phyloP scores from a whole-genome alignment of 495 filamentous ascomycete genomes.

The Aspergillus coremiiformis region DNA sequence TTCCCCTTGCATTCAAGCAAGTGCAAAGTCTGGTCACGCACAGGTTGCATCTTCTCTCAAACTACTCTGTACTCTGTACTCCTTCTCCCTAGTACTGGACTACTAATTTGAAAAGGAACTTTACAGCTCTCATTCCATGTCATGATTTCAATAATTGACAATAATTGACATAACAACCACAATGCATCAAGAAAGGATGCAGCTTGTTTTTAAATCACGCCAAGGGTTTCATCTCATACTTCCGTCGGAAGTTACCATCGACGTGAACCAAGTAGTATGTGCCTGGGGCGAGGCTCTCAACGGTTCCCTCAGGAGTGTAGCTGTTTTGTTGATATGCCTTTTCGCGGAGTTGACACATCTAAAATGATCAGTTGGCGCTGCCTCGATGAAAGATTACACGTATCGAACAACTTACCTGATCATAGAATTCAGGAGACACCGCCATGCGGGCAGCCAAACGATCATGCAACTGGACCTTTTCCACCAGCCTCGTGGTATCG shows the following conservation, averaged over 20 bases:
- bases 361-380: not conserved
- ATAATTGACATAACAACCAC: too few species aligned
- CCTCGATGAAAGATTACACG: not conserved
- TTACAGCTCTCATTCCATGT: too few species aligned
- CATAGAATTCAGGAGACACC: conserved; percentile 78
- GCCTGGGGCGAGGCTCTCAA: conserved; percentile 67
- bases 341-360: conserved; percentile 93
- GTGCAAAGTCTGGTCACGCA: too few species aligned
- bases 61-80: too few species aligned
- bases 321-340: conserved; percentile 89
- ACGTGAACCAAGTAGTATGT: conserved; percentile 87
- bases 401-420: conserved; percentile 51
- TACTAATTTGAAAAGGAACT: too few species aligned
- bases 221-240: conserved; percentile 78
- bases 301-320: conserved; percentile 69
- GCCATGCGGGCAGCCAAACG: conserved; percentile 62
- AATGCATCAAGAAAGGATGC: too few species aligned
- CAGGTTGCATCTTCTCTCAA: too few species aligned
- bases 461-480: conserved; percentile 73
- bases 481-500: conserved; percentile 62
- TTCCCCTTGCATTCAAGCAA: not conserved
- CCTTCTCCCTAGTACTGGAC: too few species aligned
- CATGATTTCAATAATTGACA: too few species aligned
- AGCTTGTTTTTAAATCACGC: not conserved
- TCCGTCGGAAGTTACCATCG: conserved; percentile 91